These are phyloP conservation scores for Eustoma russellianum DNA, from an alignment of 257 asterid species.

Conservation along the genomic window DNA sequence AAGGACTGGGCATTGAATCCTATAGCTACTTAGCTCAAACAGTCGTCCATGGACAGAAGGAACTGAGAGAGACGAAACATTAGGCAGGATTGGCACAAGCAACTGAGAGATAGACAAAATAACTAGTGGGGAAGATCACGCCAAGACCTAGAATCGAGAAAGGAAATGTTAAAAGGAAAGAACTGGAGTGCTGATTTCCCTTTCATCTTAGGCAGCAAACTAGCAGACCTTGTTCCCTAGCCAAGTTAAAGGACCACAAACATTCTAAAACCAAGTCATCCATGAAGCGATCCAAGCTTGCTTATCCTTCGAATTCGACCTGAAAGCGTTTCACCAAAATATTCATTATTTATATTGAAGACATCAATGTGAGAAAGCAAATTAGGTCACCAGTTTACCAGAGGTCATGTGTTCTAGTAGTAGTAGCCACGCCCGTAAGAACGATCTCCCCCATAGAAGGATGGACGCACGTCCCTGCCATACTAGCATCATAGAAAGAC, in stretches of 20 bases:
- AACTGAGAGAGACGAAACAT: not conserved
- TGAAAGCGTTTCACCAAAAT: slow-evolving; percentile 11
- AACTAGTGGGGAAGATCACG: slow-evolving; percentile 1
- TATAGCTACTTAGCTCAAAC: slow-evolving; percentile 7
- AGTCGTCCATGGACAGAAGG: slow-evolving; percentile 8
- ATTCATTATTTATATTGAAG: slow-evolving; percentile 6
- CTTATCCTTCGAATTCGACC: slow-evolving; percentile 9
- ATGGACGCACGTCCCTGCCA: slow-evolving; percentile 27
- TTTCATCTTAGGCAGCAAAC: slow-evolving; percentile 15
- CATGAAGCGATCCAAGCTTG: not conserved
- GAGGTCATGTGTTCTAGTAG: slow-evolving; percentile 25
- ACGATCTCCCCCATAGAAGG: slow-evolving; percentile 29
- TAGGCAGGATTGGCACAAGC: too few species aligned
- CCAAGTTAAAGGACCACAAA: slow-evolving; percentile 2
- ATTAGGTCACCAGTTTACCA: slow-evolving; percentile 18
- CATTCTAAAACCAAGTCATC: not conserved
- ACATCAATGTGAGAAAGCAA: not conserved
- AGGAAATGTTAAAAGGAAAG: slow-evolving; percentile 1
- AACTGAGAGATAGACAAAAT: slow-evolving; percentile 6
- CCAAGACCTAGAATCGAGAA: too few species aligned
- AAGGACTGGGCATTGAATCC: slow-evolving; percentile 14
- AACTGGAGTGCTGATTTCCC: slow-evolving; percentile 1
- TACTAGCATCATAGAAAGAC: slow-evolving; percentile 25
- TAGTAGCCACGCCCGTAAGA: slow-evolving; percentile 39
- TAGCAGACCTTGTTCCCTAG: slow-evolving; percentile 7